Evolutionary conservation across 805 yeast species (phyloP).

Genomic region (Trichomonascus vanleenenianus): DNA sequence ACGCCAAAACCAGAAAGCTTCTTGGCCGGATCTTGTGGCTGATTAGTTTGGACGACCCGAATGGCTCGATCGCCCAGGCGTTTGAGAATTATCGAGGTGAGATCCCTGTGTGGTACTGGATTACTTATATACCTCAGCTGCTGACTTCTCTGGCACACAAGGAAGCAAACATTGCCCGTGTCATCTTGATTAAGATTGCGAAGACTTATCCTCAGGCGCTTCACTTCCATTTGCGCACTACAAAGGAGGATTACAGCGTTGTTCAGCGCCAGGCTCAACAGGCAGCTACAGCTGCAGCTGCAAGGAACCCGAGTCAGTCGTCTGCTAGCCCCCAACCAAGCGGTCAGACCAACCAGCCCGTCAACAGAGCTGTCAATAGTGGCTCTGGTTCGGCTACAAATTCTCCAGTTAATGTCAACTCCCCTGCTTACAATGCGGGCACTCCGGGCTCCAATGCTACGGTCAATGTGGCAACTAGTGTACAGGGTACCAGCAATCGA

Average conservation of each 20-base stretch:
- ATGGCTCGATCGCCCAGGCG: conserved; percentile 74
- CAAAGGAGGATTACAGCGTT: conserved; percentile 87
- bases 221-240: conserved; percentile 91
- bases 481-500: neutral
- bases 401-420: neutral
- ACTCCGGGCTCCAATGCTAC: neutral
- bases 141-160: conserved; percentile 82
- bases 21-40: conserved; percentile 90
- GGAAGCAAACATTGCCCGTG: conserved; percentile 85
- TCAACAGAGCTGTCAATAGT: conserved; percentile 5
- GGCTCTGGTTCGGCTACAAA: neutral
- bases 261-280: conserved; percentile 68
- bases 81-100: conserved; percentile 92
- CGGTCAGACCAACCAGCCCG: conserved; percentile 2
- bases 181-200: conserved; percentile 83
- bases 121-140: conserved; percentile 91
- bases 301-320: conserved; percentile 7
- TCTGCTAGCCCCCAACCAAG: neutral
- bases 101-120: conserved; percentile 99
- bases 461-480: neutral
- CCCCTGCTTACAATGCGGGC: neutral
- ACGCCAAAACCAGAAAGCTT: conserved; percentile 79
- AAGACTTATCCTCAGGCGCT: conserved; percentile 96
- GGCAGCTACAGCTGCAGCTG: conserved; percentile 33
- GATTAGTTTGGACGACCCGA: conserved; percentile 79